A percentile compares a stretch with the other conserved stretches of the same genome.
phyloP scores from a whole-genome alignment of 177 flowering plant genomes.

The Vitis hybrid region DNA sequence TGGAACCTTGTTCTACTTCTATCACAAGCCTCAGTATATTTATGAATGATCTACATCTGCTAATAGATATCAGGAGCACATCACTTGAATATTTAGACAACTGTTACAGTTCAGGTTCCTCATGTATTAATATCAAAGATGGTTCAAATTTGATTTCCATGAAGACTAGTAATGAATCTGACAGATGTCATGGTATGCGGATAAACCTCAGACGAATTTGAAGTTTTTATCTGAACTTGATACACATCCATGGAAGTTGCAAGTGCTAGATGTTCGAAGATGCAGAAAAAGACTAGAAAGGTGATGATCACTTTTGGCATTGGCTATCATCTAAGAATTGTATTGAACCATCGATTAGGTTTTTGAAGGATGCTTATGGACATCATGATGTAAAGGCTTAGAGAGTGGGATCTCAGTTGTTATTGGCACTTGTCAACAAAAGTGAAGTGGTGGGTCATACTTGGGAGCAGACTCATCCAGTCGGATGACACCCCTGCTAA shows the following conservation, averaged over 20 bases:
- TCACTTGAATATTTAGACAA: constrained; percentile 47
- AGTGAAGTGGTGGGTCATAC: constrained; percentile 33
- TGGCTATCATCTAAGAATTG: constrained; percentile 38
- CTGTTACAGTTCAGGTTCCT: constrained; percentile 29
- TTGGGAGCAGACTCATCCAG: constrained; percentile 42
- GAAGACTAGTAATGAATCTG: constrained; percentile 11
- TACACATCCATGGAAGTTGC: too few species aligned
- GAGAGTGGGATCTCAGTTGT: constrained; percentile 46
- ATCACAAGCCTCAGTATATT: constrained; percentile 58
- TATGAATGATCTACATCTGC: constrained; percentile 47
- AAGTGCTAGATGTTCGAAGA: too few species aligned
- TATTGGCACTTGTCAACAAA: constrained; percentile 41
- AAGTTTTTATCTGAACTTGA: too few species aligned
- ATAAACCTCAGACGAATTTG: constrained; percentile 12
- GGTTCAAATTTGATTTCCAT: constrained; percentile 10
- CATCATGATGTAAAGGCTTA: constrained; percentile 44
- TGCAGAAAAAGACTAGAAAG: not conserved
- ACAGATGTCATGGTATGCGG: constrained; percentile 12
- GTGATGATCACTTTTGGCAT: constrained; percentile 28
- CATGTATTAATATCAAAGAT: constrained; percentile 18
- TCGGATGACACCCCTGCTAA: constrained; percentile 45
- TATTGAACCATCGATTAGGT: constrained; percentile 40
- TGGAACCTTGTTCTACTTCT: constrained; percentile 52
- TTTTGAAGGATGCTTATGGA: constrained; percentile 5
- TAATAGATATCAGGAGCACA: constrained; percentile 43